Percentiles rank a stretch among this genome's conserved stretches.
phyloP scores from a whole-genome alignment of 805 yeast genomes.

The Suhomyces canberraensis region DNA sequence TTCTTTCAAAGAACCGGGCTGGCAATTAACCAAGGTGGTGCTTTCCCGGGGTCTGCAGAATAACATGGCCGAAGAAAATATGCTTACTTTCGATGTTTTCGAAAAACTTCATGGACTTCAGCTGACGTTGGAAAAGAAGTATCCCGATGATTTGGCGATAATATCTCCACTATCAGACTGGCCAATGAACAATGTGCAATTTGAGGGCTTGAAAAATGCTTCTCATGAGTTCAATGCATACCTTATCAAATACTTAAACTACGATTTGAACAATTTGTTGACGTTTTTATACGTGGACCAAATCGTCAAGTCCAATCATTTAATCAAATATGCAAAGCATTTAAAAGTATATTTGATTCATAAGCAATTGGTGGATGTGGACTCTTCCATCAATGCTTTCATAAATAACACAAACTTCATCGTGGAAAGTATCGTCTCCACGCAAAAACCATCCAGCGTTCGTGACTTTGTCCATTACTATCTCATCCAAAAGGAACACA shows the following conservation, averaged over 20 bases:
- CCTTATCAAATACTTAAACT: slow-evolving; percentile 23
- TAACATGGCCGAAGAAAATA: slow-evolving; percentile 5
- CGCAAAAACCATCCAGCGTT: slow-evolving; percentile 10
- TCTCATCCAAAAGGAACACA: slow-evolving; percentile 6
- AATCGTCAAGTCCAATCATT: slow-evolving; percentile 23
- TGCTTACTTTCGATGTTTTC: slow-evolving; percentile 12
- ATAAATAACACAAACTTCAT: background rate
- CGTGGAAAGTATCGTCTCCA: background rate
- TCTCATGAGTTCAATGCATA: slow-evolving; percentile 6
- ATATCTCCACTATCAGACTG: slow-evolving; percentile 5
- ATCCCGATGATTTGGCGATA: background rate
- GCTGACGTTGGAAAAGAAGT: background rate
- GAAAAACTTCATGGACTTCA: slow-evolving; percentile 10
- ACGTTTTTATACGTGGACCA: slow-evolving; percentile 25
- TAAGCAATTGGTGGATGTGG: background rate
- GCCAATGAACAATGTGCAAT: slow-evolving; percentile 1
- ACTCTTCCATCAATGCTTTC: background rate
- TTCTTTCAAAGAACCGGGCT: background rate
- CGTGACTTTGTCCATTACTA: slow-evolving; percentile 17
- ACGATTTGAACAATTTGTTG: slow-evolving; percentile 18
- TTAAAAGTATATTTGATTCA: slow-evolving; percentile 24
- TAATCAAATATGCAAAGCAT: slow-evolving; percentile 23
- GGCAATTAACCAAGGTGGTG: slow-evolving; percentile 6
- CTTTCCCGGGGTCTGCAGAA: slow-evolving; percentile 7
- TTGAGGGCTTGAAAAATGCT: background rate